A percentile compares a stretch with the other conserved stretches of the same genome.
Conservation (phyloP, 2,329 filamentous ascomycete genomes). For the Diaporthe batatas region DNA sequence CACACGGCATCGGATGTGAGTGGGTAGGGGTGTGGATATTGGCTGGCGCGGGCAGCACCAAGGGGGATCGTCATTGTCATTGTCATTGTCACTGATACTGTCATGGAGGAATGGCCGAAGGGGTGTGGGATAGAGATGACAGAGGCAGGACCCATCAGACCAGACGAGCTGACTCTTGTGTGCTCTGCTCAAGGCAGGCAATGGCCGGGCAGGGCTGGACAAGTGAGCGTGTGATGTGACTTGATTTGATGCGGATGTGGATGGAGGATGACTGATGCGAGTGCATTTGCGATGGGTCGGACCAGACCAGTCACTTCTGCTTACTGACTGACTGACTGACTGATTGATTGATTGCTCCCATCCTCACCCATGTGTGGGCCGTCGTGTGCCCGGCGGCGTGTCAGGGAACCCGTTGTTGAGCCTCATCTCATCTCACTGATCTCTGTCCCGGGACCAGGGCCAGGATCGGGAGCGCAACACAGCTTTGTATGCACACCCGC, state of each 20-base stretch:
- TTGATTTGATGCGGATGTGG: neutral
- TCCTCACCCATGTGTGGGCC: neutral
- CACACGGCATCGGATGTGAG: neutral
- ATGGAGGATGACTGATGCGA: slow-evolving; percentile 17
- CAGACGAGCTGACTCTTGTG: slow-evolving; percentile 29
- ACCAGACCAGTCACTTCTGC: slow-evolving; percentile 5
- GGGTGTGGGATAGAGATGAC: slow-evolving; percentile 16
- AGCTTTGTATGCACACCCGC: slow-evolving; percentile 22
- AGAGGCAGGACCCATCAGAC: slow-evolving; percentile 14
- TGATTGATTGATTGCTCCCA: no score
- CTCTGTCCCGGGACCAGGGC: neutral
- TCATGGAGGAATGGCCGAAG: slow-evolving; percentile 17
- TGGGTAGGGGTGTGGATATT: slow-evolving; percentile 20
- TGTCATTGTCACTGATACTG: neutral
- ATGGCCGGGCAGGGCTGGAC: neutral
- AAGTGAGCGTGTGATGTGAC: neutral
- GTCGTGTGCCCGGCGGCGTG: neutral
- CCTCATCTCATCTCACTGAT: slow-evolving; percentile 17
- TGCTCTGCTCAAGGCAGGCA: neutral
- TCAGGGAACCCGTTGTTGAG: slow-evolving; percentile 26
- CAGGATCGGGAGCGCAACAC: slow-evolving; percentile 11
- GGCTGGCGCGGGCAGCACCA: slow-evolving; percentile 34
- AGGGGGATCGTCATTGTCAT: slow-evolving; percentile 34
- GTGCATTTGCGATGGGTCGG: slow-evolving; percentile 7
- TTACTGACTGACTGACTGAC: no score